Evolutionary conservation across 129 eudicot genomes (phyloP).

Genomic region (Pseudognaphalium luteoalbum): DNA sequence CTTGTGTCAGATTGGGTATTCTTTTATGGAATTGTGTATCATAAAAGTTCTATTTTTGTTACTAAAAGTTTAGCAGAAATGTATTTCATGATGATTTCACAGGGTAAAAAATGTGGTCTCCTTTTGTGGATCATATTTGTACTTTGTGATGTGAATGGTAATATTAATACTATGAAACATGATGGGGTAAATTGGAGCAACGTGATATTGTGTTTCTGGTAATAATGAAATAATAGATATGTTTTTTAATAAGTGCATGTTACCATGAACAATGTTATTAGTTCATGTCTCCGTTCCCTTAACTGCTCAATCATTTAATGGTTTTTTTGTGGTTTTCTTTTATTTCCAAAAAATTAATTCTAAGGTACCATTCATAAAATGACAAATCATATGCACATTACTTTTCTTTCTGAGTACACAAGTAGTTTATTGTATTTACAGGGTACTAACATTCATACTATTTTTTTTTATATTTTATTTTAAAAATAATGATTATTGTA

Average conservation of each 20-base stretch:
- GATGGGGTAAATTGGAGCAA: constrained; percentile 23
- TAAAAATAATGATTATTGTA: too few species aligned
- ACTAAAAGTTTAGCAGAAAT: not conserved
- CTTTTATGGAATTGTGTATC: not conserved
- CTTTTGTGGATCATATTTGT: constrained; percentile 10
- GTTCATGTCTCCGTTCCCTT: not conserved
- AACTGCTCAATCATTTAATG: not conserved
- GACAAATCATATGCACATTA: not conserved
- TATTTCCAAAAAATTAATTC: not conserved
- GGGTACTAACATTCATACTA: too few species aligned
- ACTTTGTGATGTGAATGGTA: constrained; percentile 4
- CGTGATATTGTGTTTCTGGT: constrained; percentile 9
- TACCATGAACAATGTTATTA: not conserved
- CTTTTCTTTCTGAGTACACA: too few species aligned
- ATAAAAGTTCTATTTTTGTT: too few species aligned
- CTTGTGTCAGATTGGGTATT: not conserved
- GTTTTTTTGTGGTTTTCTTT: not conserved
- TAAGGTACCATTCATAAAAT: not conserved
- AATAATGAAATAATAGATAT: not conserved
- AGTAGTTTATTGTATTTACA: too few species aligned
- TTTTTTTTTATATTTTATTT: too few species aligned
- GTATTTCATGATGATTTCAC: not conserved
- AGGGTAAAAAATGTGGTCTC: not conserved
- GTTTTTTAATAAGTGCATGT: not conserved
- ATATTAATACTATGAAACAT: constrained; percentile 8